A percentile compares a stretch with the other conserved stretches of the same genome.
phyloP scores from a whole-genome alignment of 75 land plant species.

The Pinus tabuliformis region DNA sequence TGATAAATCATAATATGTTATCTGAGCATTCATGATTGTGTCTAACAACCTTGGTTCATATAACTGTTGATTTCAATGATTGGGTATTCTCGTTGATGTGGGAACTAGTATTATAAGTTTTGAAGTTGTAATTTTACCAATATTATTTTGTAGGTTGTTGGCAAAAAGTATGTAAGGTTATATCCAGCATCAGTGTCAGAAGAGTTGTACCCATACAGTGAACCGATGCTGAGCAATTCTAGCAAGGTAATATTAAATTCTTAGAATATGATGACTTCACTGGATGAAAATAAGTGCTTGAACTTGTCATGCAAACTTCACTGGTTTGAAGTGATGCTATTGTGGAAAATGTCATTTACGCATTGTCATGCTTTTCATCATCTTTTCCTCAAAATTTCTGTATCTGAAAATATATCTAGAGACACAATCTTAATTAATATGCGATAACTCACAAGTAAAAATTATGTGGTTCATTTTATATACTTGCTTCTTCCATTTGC shows the following conservation, averaged over 20 bases:
- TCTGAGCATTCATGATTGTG: neutral
- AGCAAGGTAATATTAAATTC: slow-evolving; percentile 63
- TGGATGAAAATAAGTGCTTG: neutral
- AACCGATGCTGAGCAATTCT: slow-evolving; percentile 87
- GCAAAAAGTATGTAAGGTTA: slow-evolving; percentile 89
- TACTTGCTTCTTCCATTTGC: neutral
- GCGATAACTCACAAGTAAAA: neutral
- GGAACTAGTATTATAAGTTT: neutral
- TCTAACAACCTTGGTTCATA: neutral
- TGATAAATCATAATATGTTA: neutral
- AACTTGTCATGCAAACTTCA: neutral
- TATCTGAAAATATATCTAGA: neutral
- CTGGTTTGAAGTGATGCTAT: neutral
- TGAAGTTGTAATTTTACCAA: neutral
- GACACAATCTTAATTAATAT: neutral
- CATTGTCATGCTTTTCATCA: neutral
- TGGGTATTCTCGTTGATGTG: neutral
- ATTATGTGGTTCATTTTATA: neutral
- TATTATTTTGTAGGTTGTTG: slow-evolving; percentile 60
- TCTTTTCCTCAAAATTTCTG: neutral
- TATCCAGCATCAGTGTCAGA: slow-evolving; percentile 59
- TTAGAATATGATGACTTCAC: slow-evolving; percentile 2
- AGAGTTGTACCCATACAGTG: slow-evolving; percentile 75
- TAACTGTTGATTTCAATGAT: neutral
- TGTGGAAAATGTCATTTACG: neutral